Evolutionary conservation across 495 filamentous ascomycete species (phyloP).

Genomic region (Viridothelium virens): DNA sequence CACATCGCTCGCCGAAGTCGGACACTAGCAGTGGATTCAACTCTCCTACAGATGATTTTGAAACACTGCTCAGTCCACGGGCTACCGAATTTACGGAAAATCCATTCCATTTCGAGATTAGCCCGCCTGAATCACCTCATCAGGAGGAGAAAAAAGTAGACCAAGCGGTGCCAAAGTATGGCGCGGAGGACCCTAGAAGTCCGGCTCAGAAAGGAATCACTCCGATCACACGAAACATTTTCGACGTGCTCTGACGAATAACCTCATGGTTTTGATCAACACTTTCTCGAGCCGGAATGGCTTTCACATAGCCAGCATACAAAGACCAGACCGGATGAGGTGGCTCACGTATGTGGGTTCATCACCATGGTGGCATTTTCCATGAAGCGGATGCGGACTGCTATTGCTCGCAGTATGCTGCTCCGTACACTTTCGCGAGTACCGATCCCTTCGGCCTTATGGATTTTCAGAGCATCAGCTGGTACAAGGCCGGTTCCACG

Average conservation of each 20-base stretch:
- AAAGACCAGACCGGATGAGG: neutral
- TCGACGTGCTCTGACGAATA: constrained; percentile 38
- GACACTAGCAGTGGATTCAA: neutral
- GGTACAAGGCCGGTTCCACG: too few species aligned
- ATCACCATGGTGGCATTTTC: too few species aligned
- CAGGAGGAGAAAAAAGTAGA: constrained; percentile 13
- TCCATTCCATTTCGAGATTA: constrained; percentile 33
- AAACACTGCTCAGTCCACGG: constrained; percentile 36
- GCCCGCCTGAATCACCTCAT: constrained; percentile 7
- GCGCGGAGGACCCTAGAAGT: constrained; percentile 53
- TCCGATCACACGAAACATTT: constrained; percentile 59
- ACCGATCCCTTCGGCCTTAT: too few species aligned
- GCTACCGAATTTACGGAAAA: constrained; percentile 39
- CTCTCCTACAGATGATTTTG: constrained; percentile 24
- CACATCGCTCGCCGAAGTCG: constrained; percentile 19
- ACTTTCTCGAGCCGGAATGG: neutral
- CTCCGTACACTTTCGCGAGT: too few species aligned
- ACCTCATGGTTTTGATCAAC: neutral
- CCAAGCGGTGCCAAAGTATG: constrained; percentile 29
- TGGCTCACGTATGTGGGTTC: too few species aligned
- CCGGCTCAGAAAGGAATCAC: constrained; percentile 56
- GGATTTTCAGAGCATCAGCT: too few species aligned
- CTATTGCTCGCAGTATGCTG: too few species aligned
- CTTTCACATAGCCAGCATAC: neutral
- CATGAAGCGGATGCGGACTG: too few species aligned